phyloP scores from a whole-genome alignment of 169 alveolate genomes.

The Nephromyces sp. region DNA sequence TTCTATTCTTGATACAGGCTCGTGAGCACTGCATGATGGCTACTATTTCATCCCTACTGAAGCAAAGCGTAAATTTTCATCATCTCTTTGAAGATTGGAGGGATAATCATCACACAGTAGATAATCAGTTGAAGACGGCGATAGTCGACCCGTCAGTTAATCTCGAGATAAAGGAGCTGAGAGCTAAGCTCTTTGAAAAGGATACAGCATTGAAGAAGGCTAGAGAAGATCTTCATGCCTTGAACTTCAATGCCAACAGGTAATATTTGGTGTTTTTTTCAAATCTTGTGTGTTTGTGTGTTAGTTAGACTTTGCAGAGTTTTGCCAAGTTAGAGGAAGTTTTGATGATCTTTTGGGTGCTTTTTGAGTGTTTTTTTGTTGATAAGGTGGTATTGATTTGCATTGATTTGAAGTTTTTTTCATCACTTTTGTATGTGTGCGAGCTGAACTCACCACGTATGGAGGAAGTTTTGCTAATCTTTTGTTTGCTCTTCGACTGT shows the following conservation, averaged over 20 bases:
- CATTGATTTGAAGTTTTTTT: too few species aligned
- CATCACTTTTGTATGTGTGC: too few species aligned
- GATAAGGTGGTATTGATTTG: too few species aligned
- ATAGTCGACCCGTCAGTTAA: constrained; percentile 42
- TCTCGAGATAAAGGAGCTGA: constrained; percentile 40
- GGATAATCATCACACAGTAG: not conserved
- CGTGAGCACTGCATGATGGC: too few species aligned
- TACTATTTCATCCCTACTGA: too few species aligned
- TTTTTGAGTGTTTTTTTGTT: not conserved
- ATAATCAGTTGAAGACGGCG: constrained; percentile 13
- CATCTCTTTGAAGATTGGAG: not conserved
- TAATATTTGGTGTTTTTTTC: not conserved
- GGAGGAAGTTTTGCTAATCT: too few species aligned
- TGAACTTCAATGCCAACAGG: constrained; percentile 45
- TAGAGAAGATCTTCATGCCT: constrained; percentile 43
- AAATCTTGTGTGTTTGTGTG: not conserved
- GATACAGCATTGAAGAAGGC: constrained; percentile 34
- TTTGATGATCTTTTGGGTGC: not conserved
- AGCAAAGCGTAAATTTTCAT: too few species aligned
- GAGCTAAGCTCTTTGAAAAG: constrained; percentile 35
- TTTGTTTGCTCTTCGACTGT: too few species aligned
- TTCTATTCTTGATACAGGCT: too few species aligned
- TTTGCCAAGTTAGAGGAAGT: not conserved
- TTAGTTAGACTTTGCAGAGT: not conserved
- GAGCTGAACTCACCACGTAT: too few species aligned